Evolutionary conservation across 805 yeast species (phyloP).

Genomic region (Myxozyma nipponensis): DNA sequence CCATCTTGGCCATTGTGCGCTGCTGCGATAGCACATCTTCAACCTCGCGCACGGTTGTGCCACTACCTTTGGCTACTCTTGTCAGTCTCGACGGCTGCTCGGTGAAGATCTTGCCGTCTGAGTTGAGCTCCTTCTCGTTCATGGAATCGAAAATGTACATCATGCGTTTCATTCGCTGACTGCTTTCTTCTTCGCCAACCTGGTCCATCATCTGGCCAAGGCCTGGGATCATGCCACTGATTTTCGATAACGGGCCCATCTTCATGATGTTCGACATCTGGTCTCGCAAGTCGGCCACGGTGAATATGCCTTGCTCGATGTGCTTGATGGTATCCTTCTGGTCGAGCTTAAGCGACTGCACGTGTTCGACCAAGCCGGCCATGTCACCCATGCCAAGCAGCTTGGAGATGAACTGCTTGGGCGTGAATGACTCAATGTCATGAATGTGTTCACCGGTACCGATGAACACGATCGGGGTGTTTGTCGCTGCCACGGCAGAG

Average conservation of each 20-base stretch:
- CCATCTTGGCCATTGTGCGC: slow-evolving; percentile 91
- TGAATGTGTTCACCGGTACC: slow-evolving; percentile 98
- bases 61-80: slow-evolving; percentile 91
- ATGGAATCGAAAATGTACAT: slow-evolving; percentile 90
- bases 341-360: slow-evolving; percentile 78
- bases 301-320: slow-evolving; percentile 90
- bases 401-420: slow-evolving; percentile 84
- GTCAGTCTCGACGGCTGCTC: slow-evolving; percentile 81
- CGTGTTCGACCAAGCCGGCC: slow-evolving; percentile 91
- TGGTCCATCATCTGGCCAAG: slow-evolving; percentile 80
- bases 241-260: slow-evolving; percentile 93
- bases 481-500: slow-evolving; percentile 97
- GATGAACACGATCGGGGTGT: slow-evolving; percentile 90
- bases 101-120: slow-evolving; percentile 77
- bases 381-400: slow-evolving; percentile 93
- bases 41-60: slow-evolving; percentile 86
- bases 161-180: slow-evolving; percentile 79
- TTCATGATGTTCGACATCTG: slow-evolving; percentile 94
- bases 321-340: slow-evolving; percentile 84
- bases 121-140: slow-evolving; percentile 86
- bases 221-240: slow-evolving; percentile 94
- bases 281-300: slow-evolving; percentile 83
- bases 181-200: slow-evolving; percentile 72
- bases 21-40: slow-evolving; percentile 90
- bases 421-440: slow-evolving; percentile 87